Conservation (phyloP, 805 yeast species). For the Suhomyces tanzawaensis region DNA sequence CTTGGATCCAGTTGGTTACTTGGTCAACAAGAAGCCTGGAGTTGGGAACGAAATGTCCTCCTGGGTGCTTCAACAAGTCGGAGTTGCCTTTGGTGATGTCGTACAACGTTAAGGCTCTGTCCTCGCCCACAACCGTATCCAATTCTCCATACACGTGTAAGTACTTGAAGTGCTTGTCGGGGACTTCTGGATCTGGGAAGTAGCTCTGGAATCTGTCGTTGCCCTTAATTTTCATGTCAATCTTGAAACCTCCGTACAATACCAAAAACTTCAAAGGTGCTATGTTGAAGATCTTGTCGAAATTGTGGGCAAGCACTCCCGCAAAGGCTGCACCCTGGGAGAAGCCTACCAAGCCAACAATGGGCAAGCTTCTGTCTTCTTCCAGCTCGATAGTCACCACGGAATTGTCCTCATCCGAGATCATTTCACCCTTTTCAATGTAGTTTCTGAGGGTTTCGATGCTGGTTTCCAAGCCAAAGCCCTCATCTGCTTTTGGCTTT, state of each 20-base stretch:
- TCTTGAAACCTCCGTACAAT: constrained; percentile 63
- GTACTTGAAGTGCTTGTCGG: constrained; percentile 24
- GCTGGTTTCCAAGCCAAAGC: constrained; percentile 48
- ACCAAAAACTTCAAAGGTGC: constrained; percentile 65
- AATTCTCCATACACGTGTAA: constrained; percentile 82
- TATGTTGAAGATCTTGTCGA: constrained; percentile 50
- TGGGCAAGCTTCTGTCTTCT: constrained; percentile 46
- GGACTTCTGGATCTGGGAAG: constrained; percentile 23
- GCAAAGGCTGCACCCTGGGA: constrained; percentile 93
- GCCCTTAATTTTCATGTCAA: constrained; percentile 26
- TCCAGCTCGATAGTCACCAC: constrained; percentile 19
- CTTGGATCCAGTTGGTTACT: constrained; percentile 40
- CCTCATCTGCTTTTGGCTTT: constrained; percentile 46
- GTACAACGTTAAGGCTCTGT: constrained; percentile 61
- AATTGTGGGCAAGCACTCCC: constrained; percentile 62
- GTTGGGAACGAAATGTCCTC: constrained; percentile 96
- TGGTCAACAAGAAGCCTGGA: constrained; percentile 51
- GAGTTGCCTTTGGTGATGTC: constrained; percentile 42
- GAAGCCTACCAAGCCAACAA: constrained; percentile 86
- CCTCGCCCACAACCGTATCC: constrained; percentile 81
- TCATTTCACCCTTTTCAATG: constrained; percentile 54
- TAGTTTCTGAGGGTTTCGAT: constrained; percentile 48
- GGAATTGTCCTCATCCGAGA: constrained; percentile 25
- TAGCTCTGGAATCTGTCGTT: constrained; percentile 23
- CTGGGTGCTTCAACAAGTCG: constrained; percentile 78